Evolutionary conservation across 306 rosid genomes (phyloP).

Genomic region (Cyclanthera cordifolia): DNA sequence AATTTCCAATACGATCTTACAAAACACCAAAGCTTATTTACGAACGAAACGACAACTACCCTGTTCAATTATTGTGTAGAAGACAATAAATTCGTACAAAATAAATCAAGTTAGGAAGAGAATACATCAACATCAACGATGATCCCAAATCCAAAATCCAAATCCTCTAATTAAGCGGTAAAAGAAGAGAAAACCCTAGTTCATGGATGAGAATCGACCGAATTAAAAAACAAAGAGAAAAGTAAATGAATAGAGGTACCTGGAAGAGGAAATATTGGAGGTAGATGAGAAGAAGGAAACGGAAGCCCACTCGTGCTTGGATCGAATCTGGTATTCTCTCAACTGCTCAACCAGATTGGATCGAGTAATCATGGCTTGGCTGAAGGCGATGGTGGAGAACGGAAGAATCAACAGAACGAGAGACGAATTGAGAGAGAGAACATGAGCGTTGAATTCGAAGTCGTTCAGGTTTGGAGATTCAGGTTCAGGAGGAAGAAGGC

Average conservation of each 20-base stretch:
- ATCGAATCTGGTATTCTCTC: slow-evolving; percentile 97
- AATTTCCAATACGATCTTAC: not conserved
- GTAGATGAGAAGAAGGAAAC: slow-evolving; percentile 94
- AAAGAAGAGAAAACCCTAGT: not conserved
- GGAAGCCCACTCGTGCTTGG: slow-evolving; percentile 96
- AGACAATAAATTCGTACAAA: not conserved
- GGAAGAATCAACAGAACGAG: slow-evolving; percentile 21
- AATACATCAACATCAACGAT: not conserved
- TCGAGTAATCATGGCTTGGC: slow-evolving; percentile 72
- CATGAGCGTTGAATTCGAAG: no score
- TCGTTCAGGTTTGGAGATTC: no score
- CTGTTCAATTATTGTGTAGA: not conserved
- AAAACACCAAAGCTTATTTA: not conserved
- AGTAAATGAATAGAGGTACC: slow-evolving; percentile 27
- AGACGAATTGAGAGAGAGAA: slow-evolving; percentile 14
- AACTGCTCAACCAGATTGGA: slow-evolving; percentile 98
- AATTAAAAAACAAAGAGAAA: not conserved
- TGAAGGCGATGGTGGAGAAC: not conserved
- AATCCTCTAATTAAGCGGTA: not conserved
- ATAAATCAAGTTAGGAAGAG: not conserved
- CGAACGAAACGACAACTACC: not conserved
- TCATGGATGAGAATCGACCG: not conserved
- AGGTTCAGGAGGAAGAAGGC: no score
- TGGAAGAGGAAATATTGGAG: slow-evolving; percentile 58
- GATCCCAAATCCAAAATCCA: not conserved